A percentile compares a stretch with the other conserved stretches of the same genome.
Evolutionary conservation across 163 green algal genomes (phyloP).

Genomic region (Trebouxiophyceae sp.): DNA sequence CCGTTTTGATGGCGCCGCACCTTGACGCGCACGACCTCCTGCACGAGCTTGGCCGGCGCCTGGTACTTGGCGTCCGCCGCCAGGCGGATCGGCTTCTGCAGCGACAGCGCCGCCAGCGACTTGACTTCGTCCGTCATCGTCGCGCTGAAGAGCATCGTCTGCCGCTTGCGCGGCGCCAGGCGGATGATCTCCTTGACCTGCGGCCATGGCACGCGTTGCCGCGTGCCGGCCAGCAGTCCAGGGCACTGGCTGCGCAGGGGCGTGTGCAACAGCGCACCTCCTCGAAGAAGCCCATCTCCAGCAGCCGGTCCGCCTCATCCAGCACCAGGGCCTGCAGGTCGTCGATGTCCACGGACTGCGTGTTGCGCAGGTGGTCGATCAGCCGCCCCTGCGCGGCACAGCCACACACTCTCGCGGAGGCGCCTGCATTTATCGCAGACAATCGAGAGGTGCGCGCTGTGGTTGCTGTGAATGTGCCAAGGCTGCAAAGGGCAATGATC

Average conservation of each 20-base stretch:
- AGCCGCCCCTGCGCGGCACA: conserved; percentile 54
- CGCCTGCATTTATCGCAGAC: no score
- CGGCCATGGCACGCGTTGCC: neutral
- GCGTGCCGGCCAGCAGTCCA: no score
- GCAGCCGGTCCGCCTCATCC: conserved; percentile 92
- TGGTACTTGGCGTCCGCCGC: conserved; percentile 69
- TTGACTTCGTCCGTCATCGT: conserved; percentile 90
- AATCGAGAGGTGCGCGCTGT: no score
- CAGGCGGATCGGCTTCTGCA: conserved; percentile 84
- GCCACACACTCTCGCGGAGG: no score
- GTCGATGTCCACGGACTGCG: conserved; percentile 83
- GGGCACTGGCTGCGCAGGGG: no score
- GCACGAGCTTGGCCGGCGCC: conserved; percentile 64
- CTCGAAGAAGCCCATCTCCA: conserved; percentile 81
- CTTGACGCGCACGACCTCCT: conserved; percentile 89
- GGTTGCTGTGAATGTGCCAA: neutral
- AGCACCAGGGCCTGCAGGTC: conserved; percentile 89
- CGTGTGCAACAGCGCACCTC: no score
- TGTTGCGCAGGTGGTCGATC: conserved; percentile 83
- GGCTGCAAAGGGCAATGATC: neutral
- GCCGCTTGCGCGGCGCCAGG: conserved; percentile 71
- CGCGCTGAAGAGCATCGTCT: conserved; percentile 95
- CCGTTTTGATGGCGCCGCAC: no score
- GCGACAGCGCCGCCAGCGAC: conserved; percentile 65
- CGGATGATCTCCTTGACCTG: conserved; percentile 82